These are phyloP conservation scores for Termitomyces sp. DNA, from an alignment of 1,284 basidiomycete species.

Conservation along the genomic window DNA sequence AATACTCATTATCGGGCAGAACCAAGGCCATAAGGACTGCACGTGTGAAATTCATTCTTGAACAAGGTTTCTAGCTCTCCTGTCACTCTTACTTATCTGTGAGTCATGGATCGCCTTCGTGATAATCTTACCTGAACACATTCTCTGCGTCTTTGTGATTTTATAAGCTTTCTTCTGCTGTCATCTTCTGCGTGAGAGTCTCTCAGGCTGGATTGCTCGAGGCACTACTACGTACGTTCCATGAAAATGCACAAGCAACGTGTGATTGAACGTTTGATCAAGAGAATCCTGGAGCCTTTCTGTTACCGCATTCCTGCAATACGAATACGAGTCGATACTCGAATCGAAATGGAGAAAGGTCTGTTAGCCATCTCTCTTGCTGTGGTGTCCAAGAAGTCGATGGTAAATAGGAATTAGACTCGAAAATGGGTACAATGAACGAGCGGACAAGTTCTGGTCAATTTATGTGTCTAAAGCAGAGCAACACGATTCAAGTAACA, in stretches of 20 bases:
- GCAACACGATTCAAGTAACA: constrained; percentile 5
- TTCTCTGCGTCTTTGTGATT: not conserved
- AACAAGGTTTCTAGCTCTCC: no score
- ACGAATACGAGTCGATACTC: not conserved
- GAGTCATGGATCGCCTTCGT: no score
- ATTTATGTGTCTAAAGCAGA: constrained; percentile 7
- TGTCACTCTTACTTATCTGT: no score
- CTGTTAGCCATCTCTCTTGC: not conserved
- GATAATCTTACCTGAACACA: not conserved
- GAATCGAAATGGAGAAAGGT: not conserved
- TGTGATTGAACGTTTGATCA: not conserved
- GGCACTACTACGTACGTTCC: not conserved
- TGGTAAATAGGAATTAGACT: not conserved
- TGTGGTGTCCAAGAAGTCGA: not conserved
- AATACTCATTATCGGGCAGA: no score
- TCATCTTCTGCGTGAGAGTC: no score
- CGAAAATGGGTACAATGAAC: not conserved
- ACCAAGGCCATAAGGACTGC: no score
- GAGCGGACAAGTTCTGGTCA: constrained; percentile 5
- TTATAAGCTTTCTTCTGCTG: no score
- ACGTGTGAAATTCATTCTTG: no score
- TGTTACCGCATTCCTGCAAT: not conserved
- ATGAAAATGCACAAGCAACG: not conserved
- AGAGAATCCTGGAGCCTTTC: not conserved
- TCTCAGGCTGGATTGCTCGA: not conserved